Percentiles rank a stretch among this genome's conserved stretches.
These are phyloP conservation scores for Ceratobasidium sp. DNA, from an alignment of 1,284 basidiomycete genomes.

Conservation along the genomic window DNA sequence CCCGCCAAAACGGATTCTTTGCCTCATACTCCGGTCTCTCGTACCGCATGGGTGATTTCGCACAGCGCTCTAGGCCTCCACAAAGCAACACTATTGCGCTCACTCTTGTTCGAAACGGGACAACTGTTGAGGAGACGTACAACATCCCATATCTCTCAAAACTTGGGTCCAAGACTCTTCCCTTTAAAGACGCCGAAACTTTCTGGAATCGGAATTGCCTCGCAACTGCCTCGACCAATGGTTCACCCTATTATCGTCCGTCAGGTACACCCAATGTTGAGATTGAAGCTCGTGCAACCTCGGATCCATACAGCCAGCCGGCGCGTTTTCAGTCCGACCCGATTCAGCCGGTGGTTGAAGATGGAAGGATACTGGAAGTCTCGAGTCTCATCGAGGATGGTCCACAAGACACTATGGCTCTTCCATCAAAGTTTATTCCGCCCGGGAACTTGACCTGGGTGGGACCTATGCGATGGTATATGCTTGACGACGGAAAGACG, in stretches of 20 bases:
- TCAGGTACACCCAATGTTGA: conserved; percentile 18
- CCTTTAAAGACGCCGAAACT: conserved; percentile 63
- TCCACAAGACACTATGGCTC: conserved; percentile 61
- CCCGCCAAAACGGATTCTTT: conserved; percentile 63
- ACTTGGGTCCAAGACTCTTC: conserved; percentile 57
- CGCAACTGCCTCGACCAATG: conserved; percentile 63
- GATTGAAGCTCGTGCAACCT: background rate
- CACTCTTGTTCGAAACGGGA: conserved; percentile 60
- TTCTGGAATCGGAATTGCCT: conserved; percentile 66
- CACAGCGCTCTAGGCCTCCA: conserved; percentile 66
- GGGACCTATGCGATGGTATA: conserved; percentile 61
- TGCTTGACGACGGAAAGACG: conserved; percentile 65
- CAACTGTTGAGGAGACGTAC: conserved; percentile 57
- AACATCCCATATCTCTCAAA: conserved; percentile 68
- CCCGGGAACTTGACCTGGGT: too few relatives aligned
- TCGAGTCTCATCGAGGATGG: conserved; percentile 64
- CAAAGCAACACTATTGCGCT: conserved; percentile 61
- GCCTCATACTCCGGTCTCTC: conserved; percentile 62
- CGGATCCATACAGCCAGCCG: too few relatives aligned
- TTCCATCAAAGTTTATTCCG: conserved; percentile 58
- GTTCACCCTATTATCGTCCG: conserved; percentile 57
- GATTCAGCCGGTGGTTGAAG: conserved; percentile 50
- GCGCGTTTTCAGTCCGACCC: conserved; percentile 61
- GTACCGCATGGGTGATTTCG: conserved; percentile 71
- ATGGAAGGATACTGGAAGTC: conserved; percentile 56